These are phyloP conservation scores for Plasmodium malariae DNA, from an alignment of 169 alveolate genomes.

Conservation along the genomic window DNA sequence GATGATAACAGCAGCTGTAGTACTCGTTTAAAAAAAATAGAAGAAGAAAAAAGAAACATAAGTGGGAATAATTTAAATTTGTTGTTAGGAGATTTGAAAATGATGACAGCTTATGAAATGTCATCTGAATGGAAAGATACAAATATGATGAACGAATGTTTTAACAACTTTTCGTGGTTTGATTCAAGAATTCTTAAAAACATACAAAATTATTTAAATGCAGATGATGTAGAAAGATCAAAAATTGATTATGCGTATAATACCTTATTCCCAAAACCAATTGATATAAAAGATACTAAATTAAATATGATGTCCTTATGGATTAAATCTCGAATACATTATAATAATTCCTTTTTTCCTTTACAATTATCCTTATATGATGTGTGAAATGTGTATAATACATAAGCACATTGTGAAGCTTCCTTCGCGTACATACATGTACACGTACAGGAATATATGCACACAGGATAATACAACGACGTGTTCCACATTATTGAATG, in stretches of 20 bases:
- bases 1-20: constrained; percentile 3
- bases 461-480: no score
- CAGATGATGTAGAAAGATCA: constrained; percentile 77
- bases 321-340: constrained; percentile 82
- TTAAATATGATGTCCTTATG: constrained; percentile 80
- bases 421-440: no score
- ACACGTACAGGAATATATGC: no score
- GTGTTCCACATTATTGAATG: no score
- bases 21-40: constrained; percentile 34
- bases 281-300: constrained; percentile 75
- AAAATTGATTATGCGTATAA: constrained; percentile 82
- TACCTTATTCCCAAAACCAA: constrained; percentile 80
- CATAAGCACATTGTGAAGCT: no score
- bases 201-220: constrained; percentile 75
- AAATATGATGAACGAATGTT: constrained; percentile 78
- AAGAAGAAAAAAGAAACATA: constrained; percentile 48
- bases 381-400: neutral
- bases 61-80: constrained; percentile 65
- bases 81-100: constrained; percentile 77
- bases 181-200: constrained; percentile 77
- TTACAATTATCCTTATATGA: constrained; percentile 61
- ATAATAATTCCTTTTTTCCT: constrained; percentile 61
- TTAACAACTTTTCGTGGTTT: constrained; percentile 80
- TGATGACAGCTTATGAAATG: constrained; percentile 80
- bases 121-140: constrained; percentile 84